A percentile compares a stretch with the other conserved stretches of the same genome.
These are phyloP conservation scores for Hypholoma sublateritium DNA, from an alignment of 768 basidiomycete species.

Conservation along the genomic window DNA sequence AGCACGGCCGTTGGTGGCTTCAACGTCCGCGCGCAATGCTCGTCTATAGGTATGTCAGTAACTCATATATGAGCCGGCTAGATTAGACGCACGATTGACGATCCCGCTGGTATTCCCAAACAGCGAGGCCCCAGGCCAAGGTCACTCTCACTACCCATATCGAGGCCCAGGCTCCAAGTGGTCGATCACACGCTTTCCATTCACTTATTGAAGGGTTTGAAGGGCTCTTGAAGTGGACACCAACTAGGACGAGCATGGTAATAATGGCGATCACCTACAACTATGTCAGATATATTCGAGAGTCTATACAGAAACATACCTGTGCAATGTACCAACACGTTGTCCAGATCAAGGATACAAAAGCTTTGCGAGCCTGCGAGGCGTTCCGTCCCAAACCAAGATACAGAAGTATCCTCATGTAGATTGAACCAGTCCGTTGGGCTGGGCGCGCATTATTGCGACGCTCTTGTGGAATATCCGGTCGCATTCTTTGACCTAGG, in stretches of 20 bases:
- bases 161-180: constrained; percentile 66
- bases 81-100: constrained; percentile 15
- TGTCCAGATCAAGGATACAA: constrained; percentile 53
- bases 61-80: neutral
- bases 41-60: neutral
- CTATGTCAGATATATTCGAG: neutral
- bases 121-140: constrained; percentile 47
- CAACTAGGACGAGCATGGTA: constrained; percentile 47
- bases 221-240: constrained; percentile 45
- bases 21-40: neutral
- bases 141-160: constrained; percentile 60
- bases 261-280: constrained; percentile 51
- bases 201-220: constrained; percentile 41
- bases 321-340: constrained; percentile 52
- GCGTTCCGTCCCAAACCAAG: constrained; percentile 58
- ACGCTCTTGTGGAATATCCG: constrained; percentile 2
- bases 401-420: constrained; percentile 31
- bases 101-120: constrained; percentile 56
- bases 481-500: neutral
- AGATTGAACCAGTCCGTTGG: constrained; percentile 20
- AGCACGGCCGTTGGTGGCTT: neutral
- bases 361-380: constrained; percentile 48
- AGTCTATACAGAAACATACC: constrained; percentile 27
- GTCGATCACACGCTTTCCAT: constrained; percentile 62
- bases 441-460: constrained; percentile 19